These are phyloP conservation scores for Chytriomyces hyalinus DNA, from an alignment of 192 early-diverging fungal genomes.

Conservation along the genomic window DNA sequence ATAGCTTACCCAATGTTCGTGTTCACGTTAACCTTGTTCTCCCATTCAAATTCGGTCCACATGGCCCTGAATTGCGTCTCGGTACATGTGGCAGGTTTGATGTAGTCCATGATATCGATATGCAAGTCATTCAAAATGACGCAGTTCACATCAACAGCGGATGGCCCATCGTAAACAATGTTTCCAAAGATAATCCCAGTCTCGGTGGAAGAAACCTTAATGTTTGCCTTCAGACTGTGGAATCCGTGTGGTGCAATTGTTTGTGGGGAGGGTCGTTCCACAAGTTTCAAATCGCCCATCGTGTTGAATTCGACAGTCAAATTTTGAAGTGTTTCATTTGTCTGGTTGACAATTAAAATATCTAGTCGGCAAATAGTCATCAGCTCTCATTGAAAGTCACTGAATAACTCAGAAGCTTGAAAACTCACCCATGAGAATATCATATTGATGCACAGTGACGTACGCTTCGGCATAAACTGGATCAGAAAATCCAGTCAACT, in stretches of 20 bases:
- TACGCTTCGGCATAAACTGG: constrained; percentile 99
- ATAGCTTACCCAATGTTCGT: constrained; percentile 81
- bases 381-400: neutral
- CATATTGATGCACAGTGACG: constrained; percentile 95
- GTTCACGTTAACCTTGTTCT: constrained; percentile 98
- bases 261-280: constrained; percentile 88
- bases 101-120: constrained; percentile 99
- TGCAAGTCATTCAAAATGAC: constrained; percentile 97
- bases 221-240: constrained; percentile 93
- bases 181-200: constrained; percentile 98
- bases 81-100: constrained; percentile 88
- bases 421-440: constrained; percentile 81
- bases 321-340: constrained; percentile 92
- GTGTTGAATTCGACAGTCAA: constrained; percentile 98
- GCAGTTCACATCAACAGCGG: constrained; percentile 85
- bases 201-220: constrained; percentile 98
- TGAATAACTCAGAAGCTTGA: neutral
- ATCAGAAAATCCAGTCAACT: constrained; percentile 96
- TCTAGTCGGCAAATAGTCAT: constrained; percentile 51
- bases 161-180: constrained; percentile 97
- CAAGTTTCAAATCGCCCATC: constrained; percentile 95
- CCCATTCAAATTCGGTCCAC: constrained; percentile 99
- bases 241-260: constrained; percentile 89
- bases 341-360: constrained; percentile 97
- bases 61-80: constrained; percentile 93